phyloP scores from a whole-genome alignment of 139 green algal genomes.

The Pleodorina starrii region DNA sequence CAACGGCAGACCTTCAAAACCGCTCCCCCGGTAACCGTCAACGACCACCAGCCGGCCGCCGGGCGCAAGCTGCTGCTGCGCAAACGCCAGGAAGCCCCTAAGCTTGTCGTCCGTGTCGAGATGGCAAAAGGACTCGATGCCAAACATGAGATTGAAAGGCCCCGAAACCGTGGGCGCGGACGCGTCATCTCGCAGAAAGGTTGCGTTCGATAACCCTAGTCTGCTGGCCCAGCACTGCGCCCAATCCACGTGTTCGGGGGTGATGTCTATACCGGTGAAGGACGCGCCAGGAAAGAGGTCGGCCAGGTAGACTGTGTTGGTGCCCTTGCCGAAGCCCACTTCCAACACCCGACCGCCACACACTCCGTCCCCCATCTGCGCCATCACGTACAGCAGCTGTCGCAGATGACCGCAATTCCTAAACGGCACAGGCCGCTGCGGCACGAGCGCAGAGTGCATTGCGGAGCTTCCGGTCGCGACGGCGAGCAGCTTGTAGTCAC shows the following conservation, averaged over 20 bases:
- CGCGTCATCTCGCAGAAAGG: neutral
- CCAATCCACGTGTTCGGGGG: neutral
- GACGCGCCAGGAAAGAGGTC: neutral
- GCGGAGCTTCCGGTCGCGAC: neutral
- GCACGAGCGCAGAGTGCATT: neutral
- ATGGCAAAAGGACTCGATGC: slow-evolving; percentile 22
- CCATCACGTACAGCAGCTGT: slow-evolving; percentile 6
- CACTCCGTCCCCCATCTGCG: neutral
- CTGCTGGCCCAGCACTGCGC: neutral
- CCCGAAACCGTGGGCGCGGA: neutral
- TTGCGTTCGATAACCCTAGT: neutral
- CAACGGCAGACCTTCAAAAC: neutral
- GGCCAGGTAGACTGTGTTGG: slow-evolving; percentile 22
- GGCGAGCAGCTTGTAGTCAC: neutral
- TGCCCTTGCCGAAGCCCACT: slow-evolving; percentile 8
- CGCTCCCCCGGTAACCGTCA: neutral
- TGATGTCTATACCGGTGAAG: neutral
- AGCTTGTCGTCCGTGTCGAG: neutral
- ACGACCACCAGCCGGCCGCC: slow-evolving; percentile 8
- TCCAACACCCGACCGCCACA: neutral
- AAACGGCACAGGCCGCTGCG: neutral
- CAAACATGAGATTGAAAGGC: slow-evolving; percentile 3
- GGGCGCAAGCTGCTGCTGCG: neutral
- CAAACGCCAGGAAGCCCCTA: neutral
- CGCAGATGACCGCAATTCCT: neutral